Conservation (phyloP, 2,329 filamentous ascomycete genomes). For the Elsinoe batatas region DNA sequence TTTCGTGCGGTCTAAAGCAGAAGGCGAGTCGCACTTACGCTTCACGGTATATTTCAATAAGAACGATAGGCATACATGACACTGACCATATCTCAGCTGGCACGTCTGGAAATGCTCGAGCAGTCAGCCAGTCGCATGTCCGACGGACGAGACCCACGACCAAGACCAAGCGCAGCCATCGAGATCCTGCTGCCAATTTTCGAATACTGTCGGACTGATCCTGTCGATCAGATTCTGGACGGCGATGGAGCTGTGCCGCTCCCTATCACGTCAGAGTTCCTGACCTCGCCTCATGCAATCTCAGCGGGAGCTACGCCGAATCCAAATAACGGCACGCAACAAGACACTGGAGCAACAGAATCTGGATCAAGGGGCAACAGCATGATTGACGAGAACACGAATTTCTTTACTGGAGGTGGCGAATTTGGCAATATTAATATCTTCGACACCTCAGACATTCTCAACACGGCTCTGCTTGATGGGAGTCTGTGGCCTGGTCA, state of each 20-base stretch:
- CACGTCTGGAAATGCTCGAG: conserved; percentile 2
- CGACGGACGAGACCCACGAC: background rate
- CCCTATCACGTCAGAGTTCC: background rate
- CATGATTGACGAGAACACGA: background rate
- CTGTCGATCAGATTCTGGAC: background rate
- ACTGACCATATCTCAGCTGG: background rate
- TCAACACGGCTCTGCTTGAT: conserved; percentile 8
- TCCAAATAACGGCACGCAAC: background rate
- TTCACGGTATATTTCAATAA: background rate
- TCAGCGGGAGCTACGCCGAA: background rate
- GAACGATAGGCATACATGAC: no score
- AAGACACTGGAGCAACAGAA: background rate
- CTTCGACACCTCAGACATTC: conserved; percentile 12
- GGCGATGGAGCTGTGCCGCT: background rate
- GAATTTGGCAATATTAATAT: conserved; percentile 9
- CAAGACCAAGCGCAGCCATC: background rate
- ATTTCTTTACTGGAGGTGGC: background rate
- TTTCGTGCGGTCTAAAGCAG: background rate
- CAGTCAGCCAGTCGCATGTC: background rate
- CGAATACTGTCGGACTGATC: conserved; percentile 4
- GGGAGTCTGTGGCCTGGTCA: conserved; percentile 12
- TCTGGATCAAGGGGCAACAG: background rate
- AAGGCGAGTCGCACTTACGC: background rate
- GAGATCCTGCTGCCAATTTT: conserved; percentile 7
- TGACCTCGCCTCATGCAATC: conserved; percentile 3